A percentile compares a stretch with the other conserved stretches of the same genome.
Evolutionary conservation across 140 eudicot genomes (phyloP).

Genomic region (Stevia rebaudiana): DNA sequence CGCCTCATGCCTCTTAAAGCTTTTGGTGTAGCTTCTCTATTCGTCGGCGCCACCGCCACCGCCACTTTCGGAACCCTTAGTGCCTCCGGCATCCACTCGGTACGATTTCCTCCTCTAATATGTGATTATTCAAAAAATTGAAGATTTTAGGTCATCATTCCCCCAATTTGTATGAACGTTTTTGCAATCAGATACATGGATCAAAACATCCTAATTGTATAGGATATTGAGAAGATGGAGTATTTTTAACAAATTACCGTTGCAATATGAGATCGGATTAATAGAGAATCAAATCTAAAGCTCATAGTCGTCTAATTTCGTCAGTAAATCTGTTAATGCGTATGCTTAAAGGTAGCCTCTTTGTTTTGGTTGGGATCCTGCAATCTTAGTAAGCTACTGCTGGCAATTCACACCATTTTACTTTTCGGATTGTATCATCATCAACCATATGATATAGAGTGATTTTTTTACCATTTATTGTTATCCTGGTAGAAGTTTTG

Average conservation of each 20-base stretch:
- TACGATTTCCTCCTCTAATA: conserved; percentile 6
- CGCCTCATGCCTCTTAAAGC: conserved; percentile 86
- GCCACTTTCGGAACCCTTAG: conserved; percentile 48
- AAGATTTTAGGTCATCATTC: not conserved
- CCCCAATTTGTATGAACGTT: conserved; percentile 1
- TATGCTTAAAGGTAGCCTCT: not conserved
- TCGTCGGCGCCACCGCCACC: conserved; percentile 78
- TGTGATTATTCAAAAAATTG: not conserved
- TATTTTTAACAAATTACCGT: not conserved
- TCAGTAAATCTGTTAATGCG: not conserved
- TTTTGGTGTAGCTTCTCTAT: conserved; percentile 75
- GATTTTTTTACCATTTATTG: not conserved
- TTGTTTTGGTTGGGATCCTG: not conserved
- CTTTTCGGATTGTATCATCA: no score
- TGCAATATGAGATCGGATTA: not conserved
- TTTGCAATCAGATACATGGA: not conserved
- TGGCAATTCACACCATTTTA: not conserved
- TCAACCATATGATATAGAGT: not conserved
- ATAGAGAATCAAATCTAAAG: not conserved
- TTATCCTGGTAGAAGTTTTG: not conserved
- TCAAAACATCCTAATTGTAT: not conserved
- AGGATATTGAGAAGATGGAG: not conserved
- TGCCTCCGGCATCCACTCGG: conserved; percentile 69
- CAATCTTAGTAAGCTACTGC: not conserved
- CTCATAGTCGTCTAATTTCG: not conserved